Evolutionary conservation across 2,329 filamentous ascomycete genomes (phyloP), one percentile per base, ranked within the genome.

Genomic region (Stromatinia cepivora): DNA sequence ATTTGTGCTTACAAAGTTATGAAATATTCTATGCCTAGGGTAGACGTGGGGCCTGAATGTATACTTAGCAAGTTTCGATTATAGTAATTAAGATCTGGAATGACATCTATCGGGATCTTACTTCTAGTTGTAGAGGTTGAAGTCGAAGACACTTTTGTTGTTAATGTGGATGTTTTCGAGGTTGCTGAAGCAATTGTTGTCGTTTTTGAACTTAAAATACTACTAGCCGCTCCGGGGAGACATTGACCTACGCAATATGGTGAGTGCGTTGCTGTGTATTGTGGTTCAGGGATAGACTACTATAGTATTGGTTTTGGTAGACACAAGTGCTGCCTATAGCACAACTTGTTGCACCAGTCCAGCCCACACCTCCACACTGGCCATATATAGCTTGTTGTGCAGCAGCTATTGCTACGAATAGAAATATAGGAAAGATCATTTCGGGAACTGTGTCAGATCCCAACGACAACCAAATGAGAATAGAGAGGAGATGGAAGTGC

Each of bases 361-460:
- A 74, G 3, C 61, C 50, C 57, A 70, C 39, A 66, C 74, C 74
- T 59, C 74, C 74, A 46, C 74, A 76, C 62, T 76, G 73, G 22
- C 65, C 52, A 59, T 71, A 76, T 8, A 36, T 36, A 31, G 42
- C 28, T 34, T 71, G 65, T n/a, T 63, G 61, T 17, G 61, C 61
- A n/a, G 57, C 57, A 15, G 25, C 17, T 31, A 25, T 13, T 6
- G 57, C 42, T 22, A 45, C 25, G 17, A 28, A 61, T 8, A 61
- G 15, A 20, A 61, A 15, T 45, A 61, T 17, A 61, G 17, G 17
- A 31, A 46, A 17, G 28, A 61, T 28, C 39, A 61, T 61, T 34
- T 62, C 36, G 6, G 20, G 25, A 28, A 46, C 17, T 20, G 28
- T 17, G 31, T 46, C 17, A 11, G 1, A 20, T 31, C 3, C 3